phyloP scores from a whole-genome alignment of 2,329 filamentous ascomycete genomes.

The Pseudonectria foliicola region DNA sequence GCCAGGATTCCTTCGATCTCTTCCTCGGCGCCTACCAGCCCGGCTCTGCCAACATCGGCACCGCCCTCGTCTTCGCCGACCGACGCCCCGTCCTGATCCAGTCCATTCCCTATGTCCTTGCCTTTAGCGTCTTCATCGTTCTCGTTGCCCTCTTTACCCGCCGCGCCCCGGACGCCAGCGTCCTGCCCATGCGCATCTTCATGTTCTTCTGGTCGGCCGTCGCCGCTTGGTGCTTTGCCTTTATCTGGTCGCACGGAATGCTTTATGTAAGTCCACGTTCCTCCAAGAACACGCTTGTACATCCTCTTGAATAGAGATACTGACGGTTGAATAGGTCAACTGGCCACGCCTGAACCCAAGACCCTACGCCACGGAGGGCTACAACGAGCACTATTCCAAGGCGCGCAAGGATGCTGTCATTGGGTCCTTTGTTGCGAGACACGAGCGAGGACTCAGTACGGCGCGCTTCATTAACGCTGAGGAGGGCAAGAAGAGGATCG shows the following conservation, averaged over 20 bases:
- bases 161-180: slow-evolving; percentile 61
- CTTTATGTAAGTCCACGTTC: slow-evolving; percentile 68
- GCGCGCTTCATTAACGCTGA: slow-evolving; percentile 78
- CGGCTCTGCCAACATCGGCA: slow-evolving; percentile 61
- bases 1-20: slow-evolving; percentile 92
- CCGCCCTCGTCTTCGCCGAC: slow-evolving; percentile 72
- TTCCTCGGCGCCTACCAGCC: slow-evolving; percentile 85
- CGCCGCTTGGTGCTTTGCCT: slow-evolving; percentile 64
- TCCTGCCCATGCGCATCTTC: slow-evolving; percentile 78
- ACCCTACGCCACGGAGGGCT: slow-evolving; percentile 78
- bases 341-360: slow-evolving; percentile 96
- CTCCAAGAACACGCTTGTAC: no score
- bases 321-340: slow-evolving; percentile 62
- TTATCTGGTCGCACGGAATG: slow-evolving; percentile 79
- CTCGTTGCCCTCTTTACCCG: slow-evolving; percentile 67
- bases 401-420: slow-evolving; percentile 77
- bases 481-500: slow-evolving; percentile 97
- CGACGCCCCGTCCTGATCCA: slow-evolving; percentile 81
- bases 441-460: slow-evolving; percentile 79
- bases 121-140: slow-evolving; percentile 78
- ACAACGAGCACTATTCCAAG: slow-evolving; percentile 76
- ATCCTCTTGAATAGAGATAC: neutral
- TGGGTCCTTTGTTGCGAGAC: slow-evolving; percentile 59
- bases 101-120: slow-evolving; percentile 84
- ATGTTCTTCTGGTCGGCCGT: slow-evolving; percentile 70